Conservation (phyloP, 2,329 filamentous ascomycete genomes). For the Pseudopyricularia cyperi region DNA sequence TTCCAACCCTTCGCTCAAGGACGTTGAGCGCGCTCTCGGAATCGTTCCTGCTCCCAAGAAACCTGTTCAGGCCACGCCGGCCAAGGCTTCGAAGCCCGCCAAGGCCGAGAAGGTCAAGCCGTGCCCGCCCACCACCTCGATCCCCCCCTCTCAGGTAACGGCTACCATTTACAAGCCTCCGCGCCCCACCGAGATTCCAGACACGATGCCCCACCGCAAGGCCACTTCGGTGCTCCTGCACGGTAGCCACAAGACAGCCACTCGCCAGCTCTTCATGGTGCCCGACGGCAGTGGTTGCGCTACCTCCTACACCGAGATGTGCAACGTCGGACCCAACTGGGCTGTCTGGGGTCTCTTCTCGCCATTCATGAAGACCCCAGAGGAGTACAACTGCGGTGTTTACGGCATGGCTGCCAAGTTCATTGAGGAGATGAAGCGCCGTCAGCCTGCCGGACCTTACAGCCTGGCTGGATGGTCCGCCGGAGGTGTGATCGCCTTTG, state of each 20-base stretch:
- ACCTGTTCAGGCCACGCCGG: slow-evolving; percentile 7
- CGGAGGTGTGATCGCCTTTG: slow-evolving; percentile 59
- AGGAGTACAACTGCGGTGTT: slow-evolving; percentile 52
- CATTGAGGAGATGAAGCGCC: slow-evolving; percentile 56
- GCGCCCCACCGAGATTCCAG: slow-evolving; percentile 21
- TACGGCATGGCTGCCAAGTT: slow-evolving; percentile 52
- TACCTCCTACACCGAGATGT: slow-evolving; percentile 53
- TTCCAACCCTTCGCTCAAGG: slow-evolving; percentile 47
- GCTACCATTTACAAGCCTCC: slow-evolving; percentile 29
- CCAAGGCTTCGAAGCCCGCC: slow-evolving; percentile 12
- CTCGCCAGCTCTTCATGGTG: slow-evolving; percentile 37
- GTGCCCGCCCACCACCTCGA: slow-evolving; percentile 14
- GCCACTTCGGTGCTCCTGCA: slow-evolving; percentile 32
- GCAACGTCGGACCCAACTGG: slow-evolving; percentile 31
- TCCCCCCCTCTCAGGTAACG: slow-evolving; percentile 23
- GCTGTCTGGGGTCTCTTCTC: slow-evolving; percentile 50
- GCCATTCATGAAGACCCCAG: slow-evolving; percentile 57
- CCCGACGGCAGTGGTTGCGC: slow-evolving; percentile 46
- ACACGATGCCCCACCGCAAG: slow-evolving; percentile 36
- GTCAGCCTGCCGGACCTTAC: slow-evolving; percentile 57
- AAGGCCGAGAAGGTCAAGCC: slow-evolving; percentile 11
- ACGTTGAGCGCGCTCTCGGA: slow-evolving; percentile 52
- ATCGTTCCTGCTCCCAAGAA: slow-evolving; percentile 23
- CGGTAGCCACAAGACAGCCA: slow-evolving; percentile 34
- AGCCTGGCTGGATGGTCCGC: slow-evolving; percentile 63